These are phyloP conservation scores for Aphanomyces euteiches DNA, from an alignment of 352 stramenopile genomes.

Conservation along the genomic window DNA sequence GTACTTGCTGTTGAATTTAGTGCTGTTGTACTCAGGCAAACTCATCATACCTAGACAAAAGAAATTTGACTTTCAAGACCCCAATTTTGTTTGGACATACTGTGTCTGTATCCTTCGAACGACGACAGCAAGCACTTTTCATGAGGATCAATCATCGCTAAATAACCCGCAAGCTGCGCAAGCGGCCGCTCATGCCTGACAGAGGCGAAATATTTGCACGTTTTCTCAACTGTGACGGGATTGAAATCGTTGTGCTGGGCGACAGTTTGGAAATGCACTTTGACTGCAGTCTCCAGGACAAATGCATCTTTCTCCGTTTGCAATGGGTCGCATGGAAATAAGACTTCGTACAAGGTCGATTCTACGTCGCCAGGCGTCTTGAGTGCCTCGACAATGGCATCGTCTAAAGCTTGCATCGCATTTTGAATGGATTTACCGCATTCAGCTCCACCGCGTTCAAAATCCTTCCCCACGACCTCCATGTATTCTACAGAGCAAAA, in stretches of 20 bases:
- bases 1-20: slow-evolving; percentile 6
- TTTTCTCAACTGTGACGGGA: background rate
- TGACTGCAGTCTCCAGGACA: background rate
- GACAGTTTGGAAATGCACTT: slow-evolving; percentile 1
- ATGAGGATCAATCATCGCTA: background rate
- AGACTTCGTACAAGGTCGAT: background rate
- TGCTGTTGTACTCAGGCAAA: background rate
- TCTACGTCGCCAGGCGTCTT: background rate
- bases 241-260: slow-evolving; percentile 20
- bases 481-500: slow-evolving; percentile 5
- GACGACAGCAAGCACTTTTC: no score
- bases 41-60: background rate
- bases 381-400: slow-evolving; percentile 4
- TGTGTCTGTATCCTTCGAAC: no score
- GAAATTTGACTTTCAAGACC: no score
- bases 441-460: background rate
- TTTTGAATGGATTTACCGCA: background rate
- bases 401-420: slow-evolving; percentile 9
- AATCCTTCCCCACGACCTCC: background rate
- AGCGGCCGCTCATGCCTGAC: background rate
- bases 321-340: background rate
- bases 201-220: slow-evolving; percentile 9
- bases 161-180: slow-evolving; percentile 2
- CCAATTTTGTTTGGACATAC: no score
- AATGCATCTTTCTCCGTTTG: slow-evolving; percentile 4